Evolutionary conservation across 1,139 yeast species (phyloP), one percentile per base, ranked within the genome.

Genomic region (Zygosaccharomyces pseudobailii): DNA sequence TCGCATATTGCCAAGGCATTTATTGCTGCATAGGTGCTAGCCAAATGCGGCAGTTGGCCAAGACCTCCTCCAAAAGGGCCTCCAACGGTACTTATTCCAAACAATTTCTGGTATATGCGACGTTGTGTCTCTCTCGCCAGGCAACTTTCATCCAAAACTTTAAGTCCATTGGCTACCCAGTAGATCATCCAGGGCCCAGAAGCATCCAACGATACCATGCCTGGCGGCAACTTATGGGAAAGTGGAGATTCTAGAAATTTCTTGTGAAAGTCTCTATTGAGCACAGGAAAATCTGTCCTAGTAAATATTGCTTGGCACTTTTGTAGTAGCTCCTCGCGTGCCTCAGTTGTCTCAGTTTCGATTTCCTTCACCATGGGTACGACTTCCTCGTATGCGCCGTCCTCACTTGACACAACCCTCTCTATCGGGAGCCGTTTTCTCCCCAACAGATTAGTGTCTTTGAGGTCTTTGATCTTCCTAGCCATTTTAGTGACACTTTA

Each of bases 101-200:
- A 52, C 9, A 61, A 46, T 42, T 63, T 64, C 24, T 52, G 48
- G 3, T 47, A 47, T 2, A 64, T 56, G 13, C 53, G 45, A n/a
- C 48, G 37, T 56, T 61, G 48, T 45, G 45, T 43, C 9, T 55
- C 46, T 50, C 66, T 57, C 8, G 53, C 40, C 5, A 62, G 50
- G 20, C 66, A 45, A 0, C 58, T 61, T 3, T 51, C 62, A 0
- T 72, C 73, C 22, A 82, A 53, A 3, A 79, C 47, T 4, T 64
- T 56, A 40, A 75, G 55, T 0, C 89, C 73, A 62, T 88, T 89
- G 36, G 78, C 59, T 2, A 84, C 68, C 98, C 98, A 92, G 65
- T 87, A 90, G 3, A 85, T 53, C 65, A 92, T 70, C 98, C 98
- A 94, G 0, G 96, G 83, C 53, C 86, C 90, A 22, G 95, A 86